Percentiles rank a stretch among this genome's conserved stretches.
Evolutionary conservation across 345 rosid genomes (phyloP).

Genomic region (Noccaea bulbosa): DNA sequence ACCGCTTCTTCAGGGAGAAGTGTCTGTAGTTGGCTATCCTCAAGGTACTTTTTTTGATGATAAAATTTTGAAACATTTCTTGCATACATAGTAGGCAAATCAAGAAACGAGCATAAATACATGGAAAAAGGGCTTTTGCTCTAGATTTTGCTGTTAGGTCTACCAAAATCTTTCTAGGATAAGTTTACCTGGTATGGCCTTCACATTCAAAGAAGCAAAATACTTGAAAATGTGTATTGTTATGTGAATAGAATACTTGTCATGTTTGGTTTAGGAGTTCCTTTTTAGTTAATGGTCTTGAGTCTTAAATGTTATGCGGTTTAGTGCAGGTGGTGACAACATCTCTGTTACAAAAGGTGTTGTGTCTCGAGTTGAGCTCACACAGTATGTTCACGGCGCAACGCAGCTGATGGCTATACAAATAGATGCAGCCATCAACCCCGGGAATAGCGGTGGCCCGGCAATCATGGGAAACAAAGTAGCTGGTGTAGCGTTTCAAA

Average conservation of each 20-base stretch:
- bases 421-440: conserved; percentile 95
- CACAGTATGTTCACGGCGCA: conserved; percentile 86
- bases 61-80: background rate
- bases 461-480: conserved; percentile 89
- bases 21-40: conserved; percentile 91
- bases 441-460: conserved; percentile 91
- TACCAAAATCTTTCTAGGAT: background rate
- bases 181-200: background rate
- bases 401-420: conserved; percentile 91
- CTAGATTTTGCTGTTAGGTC: conserved; percentile 1
- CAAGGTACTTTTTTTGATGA: conserved; percentile 55
- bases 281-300: background rate
- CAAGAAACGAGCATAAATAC: background rate
- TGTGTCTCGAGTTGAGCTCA: conserved; percentile 92
- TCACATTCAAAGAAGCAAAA: background rate
- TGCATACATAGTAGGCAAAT: background rate
- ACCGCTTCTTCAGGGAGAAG: conserved; percentile 74
- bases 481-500: conserved; percentile 91
- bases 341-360: conserved; percentile 96
- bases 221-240: background rate
- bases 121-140: background rate
- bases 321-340: conserved; percentile 79
- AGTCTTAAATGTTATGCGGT: conserved; percentile 52
- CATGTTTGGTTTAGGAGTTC: background rate
- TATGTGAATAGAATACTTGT: background rate